Base-by-base conservation (phyloP, 2,329 filamentous ascomycete species). In the Alternaria incomplexa region DNA sequence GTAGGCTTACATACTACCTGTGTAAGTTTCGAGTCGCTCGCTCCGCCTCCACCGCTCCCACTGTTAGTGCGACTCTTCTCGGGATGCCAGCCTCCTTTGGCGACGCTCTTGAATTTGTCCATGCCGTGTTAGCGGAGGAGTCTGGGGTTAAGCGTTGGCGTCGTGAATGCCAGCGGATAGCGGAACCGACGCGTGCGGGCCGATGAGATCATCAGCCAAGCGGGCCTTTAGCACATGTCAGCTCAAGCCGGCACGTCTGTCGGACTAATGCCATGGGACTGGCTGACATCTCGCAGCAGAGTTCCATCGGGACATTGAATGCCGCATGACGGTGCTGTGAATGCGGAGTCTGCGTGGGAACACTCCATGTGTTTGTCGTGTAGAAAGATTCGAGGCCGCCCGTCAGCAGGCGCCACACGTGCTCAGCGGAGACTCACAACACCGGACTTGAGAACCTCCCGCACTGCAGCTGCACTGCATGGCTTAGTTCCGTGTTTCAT, bases 11-110 rank as follows among this genome's bases (percentile, higher is more conserved):
- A 83, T 85, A 77, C 86, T 85, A 73, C 86, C 55, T 82, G 65
- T 83, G 87, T 70, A 12, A 73, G 51, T 77, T 85, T 86, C 73
- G 86, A 86, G 60, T 88, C 85, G 30, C 75, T 58, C 66, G 79
- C 36, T 73, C 73, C 67, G 6, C 63, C 62, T 9, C 47, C 23
- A 32, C 48, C 62, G 20, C 52, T 59, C 12, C 58, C 64, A n/a
- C 65, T 63, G 12, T 36, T 50, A 20, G 55, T 54, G 30, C 56
- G 56, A 23, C 54, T 63, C 47, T 64, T 67, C 30, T 79, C 74
- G 1, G 84, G 83, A 66, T 85, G 81, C 84, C 83, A 85, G 44
- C 84, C 84, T 20, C 79, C 78, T 72, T 85, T 86, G 46, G 79
- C 77, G 23, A 85, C 70, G 44, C 78, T 74, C 65, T 75, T 78